These are phyloP conservation scores for Rhodamnia rubescens DNA, from an alignment of 345 rosid genomes.

Conservation along the genomic window DNA sequence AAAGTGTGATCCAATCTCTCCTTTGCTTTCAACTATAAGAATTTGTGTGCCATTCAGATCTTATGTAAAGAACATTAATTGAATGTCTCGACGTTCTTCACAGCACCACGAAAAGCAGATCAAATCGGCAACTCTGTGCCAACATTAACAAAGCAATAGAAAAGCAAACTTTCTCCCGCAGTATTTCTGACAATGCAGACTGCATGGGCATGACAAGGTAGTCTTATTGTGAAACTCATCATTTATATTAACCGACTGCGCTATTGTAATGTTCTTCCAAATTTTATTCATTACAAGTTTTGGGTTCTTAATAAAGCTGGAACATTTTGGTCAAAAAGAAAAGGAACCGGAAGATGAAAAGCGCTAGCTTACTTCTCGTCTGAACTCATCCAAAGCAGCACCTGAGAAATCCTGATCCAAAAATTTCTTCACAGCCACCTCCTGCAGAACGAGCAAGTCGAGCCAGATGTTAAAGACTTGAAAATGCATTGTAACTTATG, in stretches of 20 bases:
- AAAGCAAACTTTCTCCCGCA: not conserved
- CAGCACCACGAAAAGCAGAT: not conserved
- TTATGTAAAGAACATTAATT: not conserved
- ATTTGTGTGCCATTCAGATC: not conserved
- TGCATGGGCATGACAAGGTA: not conserved
- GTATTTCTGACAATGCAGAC: not conserved
- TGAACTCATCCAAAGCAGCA: conserved; percentile 92
- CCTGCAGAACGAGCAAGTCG: conserved; percentile 25
- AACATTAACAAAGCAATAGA: not conserved
- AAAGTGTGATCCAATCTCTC: not conserved
- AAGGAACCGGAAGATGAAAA: not conserved
- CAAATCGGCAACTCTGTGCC: not conserved
- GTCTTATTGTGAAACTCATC: not conserved
- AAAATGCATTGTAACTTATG: not conserved
- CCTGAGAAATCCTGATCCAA: conserved; percentile 99
- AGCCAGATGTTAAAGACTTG: not conserved
- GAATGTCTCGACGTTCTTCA: not conserved
- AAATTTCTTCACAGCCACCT: conserved; percentile 99
- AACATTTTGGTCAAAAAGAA: not conserved
- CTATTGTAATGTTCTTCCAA: not conserved
- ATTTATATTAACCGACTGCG: not conserved
- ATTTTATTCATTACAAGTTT: not conserved
- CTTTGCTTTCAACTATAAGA: not conserved
- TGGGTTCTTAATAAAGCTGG: not conserved
- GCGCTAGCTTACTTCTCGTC: conserved; percentile 76